Percentiles rank a stretch among this genome's conserved stretches.
Conservation (phyloP, 176 grass and related monocot species). For the Chloris gayana region DNA sequence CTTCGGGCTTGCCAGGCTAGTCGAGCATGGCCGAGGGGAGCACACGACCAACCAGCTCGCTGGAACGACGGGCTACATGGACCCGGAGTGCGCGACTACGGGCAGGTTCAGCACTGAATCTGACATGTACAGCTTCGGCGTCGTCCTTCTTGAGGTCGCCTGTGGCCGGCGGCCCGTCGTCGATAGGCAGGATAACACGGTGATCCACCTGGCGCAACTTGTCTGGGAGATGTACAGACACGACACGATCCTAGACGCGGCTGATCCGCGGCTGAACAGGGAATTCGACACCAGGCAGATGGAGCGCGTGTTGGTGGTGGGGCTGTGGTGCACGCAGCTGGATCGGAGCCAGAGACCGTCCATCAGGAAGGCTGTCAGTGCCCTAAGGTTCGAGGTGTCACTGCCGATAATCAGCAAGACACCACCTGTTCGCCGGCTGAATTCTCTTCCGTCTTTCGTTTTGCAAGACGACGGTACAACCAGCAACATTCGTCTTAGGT, state of each 20-base stretch:
- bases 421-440: too few species aligned
- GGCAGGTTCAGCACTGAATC: not conserved
- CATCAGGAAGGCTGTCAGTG: constrained; percentile 40
- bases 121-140: constrained; percentile 49
- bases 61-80: constrained; percentile 47
- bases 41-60: constrained; percentile 31
- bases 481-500: too few species aligned
- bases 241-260: not conserved
- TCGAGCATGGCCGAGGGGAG: constrained; percentile 13
- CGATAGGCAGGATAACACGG: fast-evolving
- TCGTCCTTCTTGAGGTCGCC: constrained; percentile 46
- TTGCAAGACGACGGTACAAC: too few species aligned
- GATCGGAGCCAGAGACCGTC: not conserved
- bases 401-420: not conserved
- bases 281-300: constrained; percentile 16
- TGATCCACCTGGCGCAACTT: constrained; percentile 19
- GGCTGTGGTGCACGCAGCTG: constrained; percentile 53
- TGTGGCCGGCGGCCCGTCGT: not conserved
- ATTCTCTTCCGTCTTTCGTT: too few species aligned
- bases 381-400: constrained; percentile 15
- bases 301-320: constrained; percentile 22
- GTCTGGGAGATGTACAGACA: constrained; percentile 16
- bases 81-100: not conserved
- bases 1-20: constrained; percentile 37
- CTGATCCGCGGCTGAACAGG: not conserved